Percentiles rank a stretch among this genome's conserved stretches.
Conservation (phyloP, 2,329 filamentous ascomycete genomes). For the Neodidymelliopsis sp. region DNA sequence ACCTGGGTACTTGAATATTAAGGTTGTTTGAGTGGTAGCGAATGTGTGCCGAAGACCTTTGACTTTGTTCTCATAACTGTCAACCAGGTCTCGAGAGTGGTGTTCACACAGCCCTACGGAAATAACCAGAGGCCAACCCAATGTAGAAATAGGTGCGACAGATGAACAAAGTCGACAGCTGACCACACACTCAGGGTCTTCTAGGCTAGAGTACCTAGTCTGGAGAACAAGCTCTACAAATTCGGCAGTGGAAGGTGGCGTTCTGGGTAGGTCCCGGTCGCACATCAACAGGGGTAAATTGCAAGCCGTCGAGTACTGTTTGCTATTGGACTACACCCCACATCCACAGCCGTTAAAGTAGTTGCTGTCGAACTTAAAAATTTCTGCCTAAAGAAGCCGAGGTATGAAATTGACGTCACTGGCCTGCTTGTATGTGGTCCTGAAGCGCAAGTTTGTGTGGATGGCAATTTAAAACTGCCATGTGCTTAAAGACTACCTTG, state of each 20-base stretch:
- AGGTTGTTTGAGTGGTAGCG: not conserved
- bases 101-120: not conserved
- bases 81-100: not conserved
- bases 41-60: not conserved
- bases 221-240: not conserved
- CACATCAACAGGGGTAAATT: not conserved
- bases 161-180: not conserved
- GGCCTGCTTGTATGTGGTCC: not conserved
- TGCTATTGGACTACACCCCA: not conserved
- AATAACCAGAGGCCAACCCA: not conserved
- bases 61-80: not conserved
- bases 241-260: not conserved
- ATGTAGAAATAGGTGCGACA: conserved; percentile 14
- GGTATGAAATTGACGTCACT: not conserved
- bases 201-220: not conserved
- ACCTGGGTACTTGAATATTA: not conserved
- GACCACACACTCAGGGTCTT: not conserved
- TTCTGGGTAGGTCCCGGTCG: not conserved
- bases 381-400: not conserved
- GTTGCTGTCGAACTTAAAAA: not conserved
- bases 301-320: not conserved
- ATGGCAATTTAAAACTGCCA: not conserved
- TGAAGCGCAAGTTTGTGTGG: not conserved
- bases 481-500: not conserved
- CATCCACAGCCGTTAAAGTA: not conserved